Base-by-base conservation (phyloP, 2,329 filamentous ascomycete species). In the Ascochyta koolunga region DNA sequence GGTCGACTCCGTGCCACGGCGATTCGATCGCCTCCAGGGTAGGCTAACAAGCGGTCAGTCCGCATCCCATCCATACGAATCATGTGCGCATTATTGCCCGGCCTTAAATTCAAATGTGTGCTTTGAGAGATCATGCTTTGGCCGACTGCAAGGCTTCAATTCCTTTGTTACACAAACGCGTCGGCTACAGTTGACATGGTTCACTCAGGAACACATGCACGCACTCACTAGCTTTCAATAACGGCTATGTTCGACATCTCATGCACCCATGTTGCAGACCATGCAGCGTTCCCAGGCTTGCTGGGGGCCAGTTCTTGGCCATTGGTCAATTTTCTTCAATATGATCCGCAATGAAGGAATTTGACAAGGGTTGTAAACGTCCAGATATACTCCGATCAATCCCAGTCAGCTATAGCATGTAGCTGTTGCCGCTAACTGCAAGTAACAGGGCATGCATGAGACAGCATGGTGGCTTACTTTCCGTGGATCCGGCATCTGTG, bases 341-440 rank as follows among this genome's bases (percentile, higher is more conserved):
- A 41, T 29, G 29, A 41, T 45, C 11, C 31, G 19, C 51, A 41
- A 37, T 50, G n/a, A 37, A 31, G 15, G 22, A 15, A 15, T 29
- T 27, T 31, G 27, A 45, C 41, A 45, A 31, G 45, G 45, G 38
- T 50, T 10, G 21, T 24, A 29, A 35, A 36, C 35, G 31, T 37
- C 33, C 29, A 50, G 18, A 45, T 50, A 54, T 54, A 45, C 40
- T 54, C 51, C 51, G 51, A 54, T 45, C 24, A 16, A 25, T 25
- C 51, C 51, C 35, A 50, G 45, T 46, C 40, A 11, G n/a, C n/a
- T 31, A 36, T 24, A 21, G 22, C 41, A 36, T 50, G 47, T 42
- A 46, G 47, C 33, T 32, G 19, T 50, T 13, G 7, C 7, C 37
- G 25, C 53, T 56, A 56, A 50, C 53, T 51, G 29, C 19, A 56